Evolutionary conservation across 177 flowering plant species (phyloP), one percentile per base, ranked within the genome.

Genomic region (Vitis hybrid): DNA sequence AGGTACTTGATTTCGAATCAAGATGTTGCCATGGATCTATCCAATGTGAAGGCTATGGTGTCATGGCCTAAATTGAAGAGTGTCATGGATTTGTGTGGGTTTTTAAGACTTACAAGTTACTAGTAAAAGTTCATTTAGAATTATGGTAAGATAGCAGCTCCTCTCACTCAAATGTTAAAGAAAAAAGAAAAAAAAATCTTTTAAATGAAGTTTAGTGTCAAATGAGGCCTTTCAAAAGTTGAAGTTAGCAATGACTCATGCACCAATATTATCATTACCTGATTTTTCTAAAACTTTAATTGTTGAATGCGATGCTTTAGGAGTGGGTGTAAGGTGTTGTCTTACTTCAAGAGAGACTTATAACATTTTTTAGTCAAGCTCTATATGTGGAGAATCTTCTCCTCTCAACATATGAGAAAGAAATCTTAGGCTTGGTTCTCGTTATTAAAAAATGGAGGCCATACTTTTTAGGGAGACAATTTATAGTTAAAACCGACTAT

Each of bases 401-500:
- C 6, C 2, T 68, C 15, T 58, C 58, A 0, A 64, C 70, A 0
- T 71, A 75, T 57, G 78, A 76, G 20, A 71, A 71, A 5, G 78
- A 76, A 9, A 18, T 71, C 0, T 1, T 76, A 11, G 76, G 69
- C 1, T 32, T 69, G 0, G 57, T 72, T 8, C 0, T 41, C 0
- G 67, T 62, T 1, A 57, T 76, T 8, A 30, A 66, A 12, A 57
- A 54, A 2, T 72, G 79, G 76, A 17, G 60, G 9, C 63, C 66
- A 1, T 76, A 76, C 64, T 41, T 76, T 5, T 10, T 68, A 4
- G 70, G 76, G 0, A 21, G 41, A 3, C 1, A 21, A 6, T 76
- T 72, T 35, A 18, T 68, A 0, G 57, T 76, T 9, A 17, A 46
- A 4, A 72, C 61, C 0, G 76, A 72, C 15, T 70, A 65, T 1